These are phyloP conservation scores for Botrytis hyacinthi DNA, from an alignment of 2,329 filamentous ascomycete genomes.

Conservation along the genomic window DNA sequence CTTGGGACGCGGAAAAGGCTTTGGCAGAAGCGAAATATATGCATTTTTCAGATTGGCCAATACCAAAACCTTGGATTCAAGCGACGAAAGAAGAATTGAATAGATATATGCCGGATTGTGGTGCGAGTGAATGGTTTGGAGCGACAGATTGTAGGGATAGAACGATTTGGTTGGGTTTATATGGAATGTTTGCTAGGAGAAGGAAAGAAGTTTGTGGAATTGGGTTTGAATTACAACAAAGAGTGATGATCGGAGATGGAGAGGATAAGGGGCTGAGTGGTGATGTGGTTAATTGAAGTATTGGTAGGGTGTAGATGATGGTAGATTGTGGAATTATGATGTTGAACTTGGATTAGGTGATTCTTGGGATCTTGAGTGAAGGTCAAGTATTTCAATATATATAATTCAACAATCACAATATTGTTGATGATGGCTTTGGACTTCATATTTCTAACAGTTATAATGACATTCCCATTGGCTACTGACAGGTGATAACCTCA, in stretches of 20 bases:
- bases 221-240: constrained; percentile 31
- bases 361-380: background rate
- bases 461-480: background rate
- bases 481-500: background rate
- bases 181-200: constrained; percentile 31
- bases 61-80: constrained; percentile 56
- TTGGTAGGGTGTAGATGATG: background rate
- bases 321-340: background rate
- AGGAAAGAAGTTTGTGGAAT: constrained; percentile 33
- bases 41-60: constrained; percentile 60
- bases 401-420: background rate
- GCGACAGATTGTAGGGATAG: constrained; percentile 35
- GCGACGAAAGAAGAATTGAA: constrained; percentile 33
- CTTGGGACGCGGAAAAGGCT: constrained; percentile 53
- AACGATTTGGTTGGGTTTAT: constrained; percentile 33
- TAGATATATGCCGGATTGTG: constrained; percentile 35
- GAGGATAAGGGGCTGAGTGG: background rate
- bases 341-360: background rate
- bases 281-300: background rate
- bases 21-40: constrained; percentile 54
- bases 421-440: background rate
- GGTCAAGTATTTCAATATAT: background rate
- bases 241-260: constrained; percentile 2
- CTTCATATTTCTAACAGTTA: background rate
- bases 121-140: constrained; percentile 34